Conservation (phyloP, 306 rosid genomes). For the Gleditsia sinensis region DNA sequence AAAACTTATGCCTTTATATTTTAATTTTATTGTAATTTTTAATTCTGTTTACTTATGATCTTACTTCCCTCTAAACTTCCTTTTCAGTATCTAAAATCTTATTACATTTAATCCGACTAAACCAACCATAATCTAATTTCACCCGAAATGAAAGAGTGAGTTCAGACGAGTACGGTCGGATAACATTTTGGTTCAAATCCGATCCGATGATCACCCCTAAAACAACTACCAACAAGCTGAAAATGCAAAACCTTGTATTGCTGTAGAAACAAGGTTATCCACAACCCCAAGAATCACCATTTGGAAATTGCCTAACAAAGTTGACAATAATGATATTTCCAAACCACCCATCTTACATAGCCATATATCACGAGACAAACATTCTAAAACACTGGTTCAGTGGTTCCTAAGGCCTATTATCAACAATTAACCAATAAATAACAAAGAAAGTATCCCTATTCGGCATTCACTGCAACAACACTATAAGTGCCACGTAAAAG, state of each 20-base stretch:
- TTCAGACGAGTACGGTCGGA: no score
- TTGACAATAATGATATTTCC: not conserved
- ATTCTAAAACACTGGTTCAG: constrained; percentile 11
- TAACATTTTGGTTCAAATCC: no score
- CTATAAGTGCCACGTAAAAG: constrained; percentile 21
- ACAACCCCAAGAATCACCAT: constrained; percentile 16
- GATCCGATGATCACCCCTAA: no score
- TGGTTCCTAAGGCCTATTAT: constrained; percentile 42
- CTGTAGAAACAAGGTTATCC: not conserved
- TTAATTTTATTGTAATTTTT: no score
- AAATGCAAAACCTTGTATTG: not conserved
- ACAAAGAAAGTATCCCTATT: not conserved
- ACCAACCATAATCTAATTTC: no score
- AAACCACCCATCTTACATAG: constrained; percentile 31
- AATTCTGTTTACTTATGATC: no score
- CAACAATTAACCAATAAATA: constrained; percentile 39
- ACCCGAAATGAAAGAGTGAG: no score
- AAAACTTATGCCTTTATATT: no score
- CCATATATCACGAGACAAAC: not conserved
- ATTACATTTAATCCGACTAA: no score
- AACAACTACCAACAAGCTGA: not conserved
- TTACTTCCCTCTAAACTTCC: no score
- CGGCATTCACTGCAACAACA: constrained; percentile 21
- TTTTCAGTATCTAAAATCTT: no score
- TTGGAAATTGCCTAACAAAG: not conserved